A percentile compares a stretch with the other conserved stretches of the same genome.
These are phyloP conservation scores for Fusarium torreyae DNA, from an alignment of 2,329 filamentous ascomycete species.

Conservation along the genomic window DNA sequence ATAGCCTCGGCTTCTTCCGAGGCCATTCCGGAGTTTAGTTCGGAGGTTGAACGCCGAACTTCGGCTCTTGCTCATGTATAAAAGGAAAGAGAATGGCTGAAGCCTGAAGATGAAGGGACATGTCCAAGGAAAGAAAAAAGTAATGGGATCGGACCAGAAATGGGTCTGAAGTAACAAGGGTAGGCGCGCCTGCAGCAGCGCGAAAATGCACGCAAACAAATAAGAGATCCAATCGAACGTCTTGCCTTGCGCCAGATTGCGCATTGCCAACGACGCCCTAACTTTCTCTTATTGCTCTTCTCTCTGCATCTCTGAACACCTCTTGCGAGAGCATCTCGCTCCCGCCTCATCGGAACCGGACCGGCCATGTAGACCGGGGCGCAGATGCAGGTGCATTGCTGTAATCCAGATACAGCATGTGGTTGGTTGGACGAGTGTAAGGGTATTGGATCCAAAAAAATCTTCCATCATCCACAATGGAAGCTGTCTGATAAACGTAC, in stretches of 20 bases:
- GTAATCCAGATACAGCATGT: conserved; percentile 12
- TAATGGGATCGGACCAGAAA: conserved; percentile 17
- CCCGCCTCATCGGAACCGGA: conserved; percentile 44
- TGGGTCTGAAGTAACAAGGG: conserved; percentile 25
- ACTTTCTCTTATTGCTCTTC: conserved; percentile 6
- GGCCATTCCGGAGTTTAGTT: conserved; percentile 28
- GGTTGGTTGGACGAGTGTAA: conserved; percentile 30
- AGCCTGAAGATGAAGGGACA: conserved; percentile 19
- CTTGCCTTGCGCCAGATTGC: conserved; percentile 32
- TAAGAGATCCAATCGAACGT: conserved; percentile 44
- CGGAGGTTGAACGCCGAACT: conserved; percentile 24
- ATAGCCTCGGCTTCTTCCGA: conserved; percentile 28
- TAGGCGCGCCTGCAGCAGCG: conserved; percentile 22
- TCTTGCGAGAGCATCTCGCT: conserved; percentile 31
- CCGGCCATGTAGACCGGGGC: conserved; percentile 46
- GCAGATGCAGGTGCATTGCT: conserved; percentile 11
- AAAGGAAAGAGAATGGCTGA: conserved; percentile 1
- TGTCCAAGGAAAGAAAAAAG: conserved; percentile 6
- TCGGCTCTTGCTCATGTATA: conserved; percentile 30
- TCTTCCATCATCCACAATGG: conserved; percentile 35
- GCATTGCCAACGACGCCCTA: conserved; percentile 19
- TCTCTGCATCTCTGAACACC: conserved; percentile 13
- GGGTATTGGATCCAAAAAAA: conserved; percentile 18
- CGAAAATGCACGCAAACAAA: conserved; percentile 18
- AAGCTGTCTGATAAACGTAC: conserved; percentile 43